These are phyloP conservation scores for Gossypium schwendimanii DNA, from an alignment of 441 rosid genomes.

Conservation along the genomic window DNA sequence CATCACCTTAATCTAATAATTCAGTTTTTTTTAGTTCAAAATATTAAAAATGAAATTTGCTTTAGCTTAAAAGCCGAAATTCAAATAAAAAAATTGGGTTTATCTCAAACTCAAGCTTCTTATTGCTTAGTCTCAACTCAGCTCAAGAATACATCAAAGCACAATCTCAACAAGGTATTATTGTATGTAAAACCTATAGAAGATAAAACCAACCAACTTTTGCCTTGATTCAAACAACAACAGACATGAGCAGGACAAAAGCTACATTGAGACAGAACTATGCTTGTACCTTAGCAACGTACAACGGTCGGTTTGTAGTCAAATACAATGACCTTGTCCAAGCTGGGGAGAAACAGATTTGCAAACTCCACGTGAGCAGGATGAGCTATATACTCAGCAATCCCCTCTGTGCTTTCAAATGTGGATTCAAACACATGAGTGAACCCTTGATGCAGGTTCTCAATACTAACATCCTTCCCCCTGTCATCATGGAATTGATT, in stretches of 20 bases:
- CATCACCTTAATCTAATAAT: too few relatives aligned
- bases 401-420: slow-evolving; percentile 53
- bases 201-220: background rate
- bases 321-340: slow-evolving; percentile 49
- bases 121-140: slow-evolving; percentile 19
- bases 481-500: slow-evolving; percentile 20
- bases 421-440: slow-evolving; percentile 64
- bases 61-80: too few relatives aligned
- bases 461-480: slow-evolving; percentile 68
- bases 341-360: slow-evolving; percentile 27
- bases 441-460: slow-evolving; percentile 67
- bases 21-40: too few relatives aligned
- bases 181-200: background rate
- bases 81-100: too few relatives aligned
- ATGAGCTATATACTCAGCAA: slow-evolving; percentile 54
- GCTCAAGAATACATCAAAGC: slow-evolving; percentile 64
- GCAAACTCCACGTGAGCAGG: slow-evolving; percentile 59
- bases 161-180: slow-evolving; percentile 9
- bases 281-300: slow-evolving; percentile 14
- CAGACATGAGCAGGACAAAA: background rate
- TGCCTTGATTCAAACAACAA: background rate
- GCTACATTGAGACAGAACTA: background rate
- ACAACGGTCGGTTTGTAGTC: slow-evolving; percentile 57
- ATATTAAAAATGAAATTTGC: too few relatives aligned
- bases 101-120: background rate